Evolutionary conservation across 768 basidiomycete species (phyloP).

Genomic region (Termitomyces sp.): DNA sequence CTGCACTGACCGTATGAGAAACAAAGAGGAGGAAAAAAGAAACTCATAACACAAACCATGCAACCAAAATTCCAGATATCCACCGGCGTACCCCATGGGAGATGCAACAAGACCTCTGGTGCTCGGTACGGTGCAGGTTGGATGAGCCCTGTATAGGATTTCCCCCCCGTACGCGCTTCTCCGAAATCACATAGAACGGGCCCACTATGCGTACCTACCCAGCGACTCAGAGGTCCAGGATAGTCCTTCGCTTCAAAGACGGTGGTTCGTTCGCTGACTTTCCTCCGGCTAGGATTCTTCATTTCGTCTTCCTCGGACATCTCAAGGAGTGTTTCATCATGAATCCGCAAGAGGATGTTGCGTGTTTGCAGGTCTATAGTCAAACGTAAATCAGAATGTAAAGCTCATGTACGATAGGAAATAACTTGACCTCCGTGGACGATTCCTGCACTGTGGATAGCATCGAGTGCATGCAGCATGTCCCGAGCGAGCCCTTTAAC

Average conservation of each 20-base stretch:
- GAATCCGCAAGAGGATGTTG: neutral
- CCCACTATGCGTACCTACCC: neutral
- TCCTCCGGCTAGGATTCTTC: neutral
- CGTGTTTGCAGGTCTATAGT: neutral
- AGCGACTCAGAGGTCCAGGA: neutral
- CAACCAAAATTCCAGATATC: neutral
- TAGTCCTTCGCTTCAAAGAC: neutral
- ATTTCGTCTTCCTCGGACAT: neutral
- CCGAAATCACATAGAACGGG: slow-evolving; percentile 2
- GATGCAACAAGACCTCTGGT: neutral
- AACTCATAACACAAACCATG: neutral
- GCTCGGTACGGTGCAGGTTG: neutral
- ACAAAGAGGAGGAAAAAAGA: too few relatives aligned
- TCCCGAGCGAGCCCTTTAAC: neutral
- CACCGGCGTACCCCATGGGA: neutral
- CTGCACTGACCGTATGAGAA: too few relatives aligned
- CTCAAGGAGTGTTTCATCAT: neutral
- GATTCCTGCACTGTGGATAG: neutral
- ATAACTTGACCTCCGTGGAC: neutral
- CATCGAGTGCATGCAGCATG: neutral
- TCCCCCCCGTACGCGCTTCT: neutral
- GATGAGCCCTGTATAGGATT: neutral
- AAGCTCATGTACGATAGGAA: too few relatives aligned
- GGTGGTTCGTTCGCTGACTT: neutral
- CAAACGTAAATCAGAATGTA: too few relatives aligned